Percentiles rank a stretch among this genome's conserved stretches.
Evolutionary conservation across 192 early-diverging fungal genomes (phyloP).

Genomic region (Gonapodya sp.): DNA sequence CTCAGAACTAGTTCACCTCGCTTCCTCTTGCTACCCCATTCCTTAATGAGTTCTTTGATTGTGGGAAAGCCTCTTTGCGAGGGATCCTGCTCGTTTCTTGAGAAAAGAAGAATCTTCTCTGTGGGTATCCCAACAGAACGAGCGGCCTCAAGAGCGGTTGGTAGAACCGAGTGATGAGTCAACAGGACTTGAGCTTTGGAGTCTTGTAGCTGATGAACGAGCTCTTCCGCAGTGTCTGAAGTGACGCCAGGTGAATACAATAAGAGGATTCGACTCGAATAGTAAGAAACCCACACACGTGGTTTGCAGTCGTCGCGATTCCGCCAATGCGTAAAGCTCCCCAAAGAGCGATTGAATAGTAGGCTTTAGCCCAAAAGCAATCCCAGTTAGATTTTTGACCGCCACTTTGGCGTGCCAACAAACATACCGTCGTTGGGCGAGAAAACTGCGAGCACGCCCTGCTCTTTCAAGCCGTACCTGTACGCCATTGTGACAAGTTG

Average conservation of each 20-base stretch:
- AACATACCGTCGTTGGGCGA: background rate
- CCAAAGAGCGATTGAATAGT: slow-evolving; percentile 1
- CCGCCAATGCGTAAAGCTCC: background rate
- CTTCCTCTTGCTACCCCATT: background rate
- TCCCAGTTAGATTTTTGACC: background rate
- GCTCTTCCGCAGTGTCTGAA: background rate
- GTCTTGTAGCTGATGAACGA: slow-evolving; percentile 1
- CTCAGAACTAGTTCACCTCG: background rate
- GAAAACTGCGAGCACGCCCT: background rate
- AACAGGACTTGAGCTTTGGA: background rate
- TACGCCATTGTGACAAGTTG: too few species aligned
- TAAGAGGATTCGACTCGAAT: background rate
- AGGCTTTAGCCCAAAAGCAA: background rate
- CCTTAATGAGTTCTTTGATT: background rate
- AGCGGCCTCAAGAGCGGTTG: background rate
- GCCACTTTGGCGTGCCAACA: background rate
- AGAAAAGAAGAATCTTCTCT: background rate
- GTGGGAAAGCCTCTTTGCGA: background rate
- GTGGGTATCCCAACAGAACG: background rate
- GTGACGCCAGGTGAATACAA: background rate
- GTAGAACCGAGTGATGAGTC: background rate
- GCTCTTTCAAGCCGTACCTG: background rate
- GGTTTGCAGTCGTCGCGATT: slow-evolving; percentile 1
- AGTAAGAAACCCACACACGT: too few species aligned
- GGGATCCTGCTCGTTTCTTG: background rate